Evolutionary conservation across 331 rosid genomes (phyloP).

Genomic region (Quercus phellos): DNA sequence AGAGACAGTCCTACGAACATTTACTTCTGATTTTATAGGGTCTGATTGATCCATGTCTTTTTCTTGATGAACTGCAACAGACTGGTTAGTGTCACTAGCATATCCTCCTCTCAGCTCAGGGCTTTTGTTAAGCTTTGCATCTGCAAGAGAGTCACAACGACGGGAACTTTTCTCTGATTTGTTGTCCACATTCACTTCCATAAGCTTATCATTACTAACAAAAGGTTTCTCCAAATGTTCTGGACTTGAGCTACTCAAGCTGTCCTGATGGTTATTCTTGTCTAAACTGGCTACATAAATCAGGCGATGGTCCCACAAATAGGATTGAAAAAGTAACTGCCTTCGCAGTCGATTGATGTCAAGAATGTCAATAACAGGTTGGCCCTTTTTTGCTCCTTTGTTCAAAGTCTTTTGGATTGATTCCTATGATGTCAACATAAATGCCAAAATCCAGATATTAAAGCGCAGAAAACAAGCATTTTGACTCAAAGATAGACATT

Average conservation of each 20-base stretch:
- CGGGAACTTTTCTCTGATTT: constrained; percentile 37
- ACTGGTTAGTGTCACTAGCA: constrained; percentile 25
- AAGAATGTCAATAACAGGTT: constrained; percentile 65
- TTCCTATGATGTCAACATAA: constrained; percentile 44
- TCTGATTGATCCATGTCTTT: constrained; percentile 25
- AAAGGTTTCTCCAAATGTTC: constrained; percentile 41
- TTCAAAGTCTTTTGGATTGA: constrained; percentile 55
- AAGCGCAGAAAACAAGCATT: constrained; percentile 13
- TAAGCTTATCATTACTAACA: constrained; percentile 35
- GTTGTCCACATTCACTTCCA: constrained; percentile 26
- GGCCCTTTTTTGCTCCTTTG: constrained; percentile 56
- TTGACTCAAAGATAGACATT: not conserved
- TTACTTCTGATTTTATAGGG: constrained; percentile 30
- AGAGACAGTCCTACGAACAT: constrained; percentile 48
- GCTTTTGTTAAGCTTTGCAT: constrained; percentile 27
- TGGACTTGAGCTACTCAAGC: constrained; percentile 32
- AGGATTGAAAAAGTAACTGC: constrained; percentile 81
- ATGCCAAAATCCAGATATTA: constrained; percentile 21
- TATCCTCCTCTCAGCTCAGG: constrained; percentile 29
- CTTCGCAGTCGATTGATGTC: constrained; percentile 79
- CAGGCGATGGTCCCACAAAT: constrained; percentile 83
- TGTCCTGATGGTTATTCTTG: constrained; percentile 26
- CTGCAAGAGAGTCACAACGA: constrained; percentile 34
- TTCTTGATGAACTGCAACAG: constrained; percentile 36
- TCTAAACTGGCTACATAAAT: constrained; percentile 42